These are phyloP conservation scores for Eucalyptus grandis DNA, from an alignment of 345 rosid species.

Conservation along the genomic window DNA sequence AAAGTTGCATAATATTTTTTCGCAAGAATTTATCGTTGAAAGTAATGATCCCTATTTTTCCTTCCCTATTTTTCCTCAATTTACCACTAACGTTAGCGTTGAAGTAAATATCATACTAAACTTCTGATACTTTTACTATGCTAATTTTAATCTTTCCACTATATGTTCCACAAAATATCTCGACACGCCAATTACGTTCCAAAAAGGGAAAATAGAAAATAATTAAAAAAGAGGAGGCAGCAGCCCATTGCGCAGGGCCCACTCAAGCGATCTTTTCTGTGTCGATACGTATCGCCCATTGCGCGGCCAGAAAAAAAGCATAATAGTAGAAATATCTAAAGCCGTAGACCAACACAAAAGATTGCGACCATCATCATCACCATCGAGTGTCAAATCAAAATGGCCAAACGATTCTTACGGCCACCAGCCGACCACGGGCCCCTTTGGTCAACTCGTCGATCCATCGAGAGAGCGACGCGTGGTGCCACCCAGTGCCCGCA, in stretches of 20 bases:
- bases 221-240: rapidly evolving
- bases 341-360: neutral
- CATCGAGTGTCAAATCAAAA: neutral
- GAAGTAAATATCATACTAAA: too few species aligned
- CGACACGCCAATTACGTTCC: neutral
- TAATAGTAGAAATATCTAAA: neutral
- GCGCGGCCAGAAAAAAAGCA: neutral
- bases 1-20: neutral
- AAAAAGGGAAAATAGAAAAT: too few species aligned
- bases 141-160: neutral
- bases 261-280: neutral
- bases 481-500: neutral
- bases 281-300: neutral
- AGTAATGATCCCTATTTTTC: too few species aligned
- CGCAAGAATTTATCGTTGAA: rapidly evolving
- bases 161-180: neutral
- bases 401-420: neutral
- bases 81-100: too few species aligned
- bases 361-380: too few species aligned
- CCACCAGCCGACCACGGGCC: neutral
- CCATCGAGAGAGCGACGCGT: neutral
- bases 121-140: neutral
- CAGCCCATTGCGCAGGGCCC: neutral
- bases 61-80: too few species aligned
- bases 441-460: neutral